Conservation (phyloP, 805 yeast species). For the Wickerhamiella bombiphila region DNA sequence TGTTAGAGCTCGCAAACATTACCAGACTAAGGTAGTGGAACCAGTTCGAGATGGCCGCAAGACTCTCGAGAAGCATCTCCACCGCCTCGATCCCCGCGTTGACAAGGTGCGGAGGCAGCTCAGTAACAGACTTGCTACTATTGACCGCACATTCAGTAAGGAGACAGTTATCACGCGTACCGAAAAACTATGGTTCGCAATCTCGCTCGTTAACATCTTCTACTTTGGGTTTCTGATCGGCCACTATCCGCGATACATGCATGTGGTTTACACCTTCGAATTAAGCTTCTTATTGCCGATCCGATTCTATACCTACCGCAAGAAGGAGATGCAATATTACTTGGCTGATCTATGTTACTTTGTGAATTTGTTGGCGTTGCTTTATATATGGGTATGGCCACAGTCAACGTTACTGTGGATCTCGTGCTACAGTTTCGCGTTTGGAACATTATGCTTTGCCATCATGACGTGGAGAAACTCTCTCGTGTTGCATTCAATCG, state of each 20-base stretch:
- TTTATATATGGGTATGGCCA: constrained; percentile 76
- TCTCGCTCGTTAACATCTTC: constrained; percentile 54
- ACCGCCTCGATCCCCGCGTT: constrained; percentile 15
- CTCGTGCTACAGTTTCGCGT: constrained; percentile 70
- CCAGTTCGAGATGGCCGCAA: constrained; percentile 14
- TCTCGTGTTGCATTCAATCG: constrained; percentile 77
- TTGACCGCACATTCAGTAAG: constrained; percentile 19
- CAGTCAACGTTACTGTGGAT: constrained; percentile 56
- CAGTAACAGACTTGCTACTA: constrained; percentile 18
- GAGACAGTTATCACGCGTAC: constrained; percentile 26
- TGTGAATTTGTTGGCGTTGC: constrained; percentile 55
- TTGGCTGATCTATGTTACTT: constrained; percentile 89
- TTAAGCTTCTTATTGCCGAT: constrained; percentile 63
- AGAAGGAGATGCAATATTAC: constrained; percentile 66
- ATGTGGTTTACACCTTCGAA: constrained; percentile 52
- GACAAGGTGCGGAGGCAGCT: constrained; percentile 20
- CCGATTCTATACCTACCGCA: constrained; percentile 67
- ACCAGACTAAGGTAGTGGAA: constrained; percentile 15
- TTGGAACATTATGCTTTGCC: constrained; percentile 86
- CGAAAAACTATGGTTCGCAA: constrained; percentile 71
- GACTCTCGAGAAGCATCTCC: constrained; percentile 7
- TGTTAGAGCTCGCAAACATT: constrained; percentile 11
- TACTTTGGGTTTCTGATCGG: constrained; percentile 66
- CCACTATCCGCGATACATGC: constrained; percentile 60
- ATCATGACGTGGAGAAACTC: constrained; percentile 94